phyloP scores from a whole-genome alignment of 768 basidiomycete genomes.

The Lactarius hatsudake region DNA sequence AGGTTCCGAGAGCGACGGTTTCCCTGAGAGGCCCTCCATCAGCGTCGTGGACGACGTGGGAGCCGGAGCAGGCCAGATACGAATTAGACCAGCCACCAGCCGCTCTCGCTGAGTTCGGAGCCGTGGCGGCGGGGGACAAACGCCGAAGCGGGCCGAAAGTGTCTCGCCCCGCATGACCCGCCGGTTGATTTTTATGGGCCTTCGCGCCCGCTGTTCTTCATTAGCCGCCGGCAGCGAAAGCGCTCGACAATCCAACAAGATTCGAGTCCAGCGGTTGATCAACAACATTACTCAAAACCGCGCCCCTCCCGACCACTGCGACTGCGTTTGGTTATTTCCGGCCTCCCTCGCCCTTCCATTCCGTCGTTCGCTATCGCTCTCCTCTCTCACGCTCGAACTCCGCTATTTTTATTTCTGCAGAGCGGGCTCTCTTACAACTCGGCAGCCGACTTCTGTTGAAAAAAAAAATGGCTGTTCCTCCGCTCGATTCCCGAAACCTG shows the following conservation, averaged over 20 bases:
- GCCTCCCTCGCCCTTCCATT: slow-evolving; percentile 5
- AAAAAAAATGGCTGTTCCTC: slow-evolving; percentile 20
- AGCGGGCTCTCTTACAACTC: slow-evolving; percentile 20
- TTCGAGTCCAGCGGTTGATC: slow-evolving; percentile 26
- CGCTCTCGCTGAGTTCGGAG: slow-evolving; percentile 12
- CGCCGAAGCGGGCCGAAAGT: slow-evolving; percentile 21
- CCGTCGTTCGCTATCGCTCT: slow-evolving; percentile 6
- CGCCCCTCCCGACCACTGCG: slow-evolving; percentile 5
- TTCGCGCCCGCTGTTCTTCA: slow-evolving; percentile 13
- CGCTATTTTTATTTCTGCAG: slow-evolving; percentile 19
- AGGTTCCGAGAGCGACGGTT: background rate
- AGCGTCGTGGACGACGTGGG: background rate
- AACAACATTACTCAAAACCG: slow-evolving; percentile 22
- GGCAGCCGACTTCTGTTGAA: background rate
- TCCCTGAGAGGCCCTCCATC: background rate
- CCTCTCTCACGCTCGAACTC: slow-evolving; percentile 10
- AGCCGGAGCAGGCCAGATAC: background rate
- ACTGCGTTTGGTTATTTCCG: slow-evolving; percentile 14
- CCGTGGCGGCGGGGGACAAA: slow-evolving; percentile 14
- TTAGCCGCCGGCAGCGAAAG: slow-evolving; percentile 24
- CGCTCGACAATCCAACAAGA: slow-evolving; percentile 25
- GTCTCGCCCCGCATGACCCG: slow-evolving; percentile 19
- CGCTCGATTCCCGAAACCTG: slow-evolving; percentile 19
- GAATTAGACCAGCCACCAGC: background rate
- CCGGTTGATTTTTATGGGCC: slow-evolving; percentile 16